Evolutionary conservation across 805 yeast genomes (phyloP).

Genomic region (Phaffomyces thermotolerans): DNA sequence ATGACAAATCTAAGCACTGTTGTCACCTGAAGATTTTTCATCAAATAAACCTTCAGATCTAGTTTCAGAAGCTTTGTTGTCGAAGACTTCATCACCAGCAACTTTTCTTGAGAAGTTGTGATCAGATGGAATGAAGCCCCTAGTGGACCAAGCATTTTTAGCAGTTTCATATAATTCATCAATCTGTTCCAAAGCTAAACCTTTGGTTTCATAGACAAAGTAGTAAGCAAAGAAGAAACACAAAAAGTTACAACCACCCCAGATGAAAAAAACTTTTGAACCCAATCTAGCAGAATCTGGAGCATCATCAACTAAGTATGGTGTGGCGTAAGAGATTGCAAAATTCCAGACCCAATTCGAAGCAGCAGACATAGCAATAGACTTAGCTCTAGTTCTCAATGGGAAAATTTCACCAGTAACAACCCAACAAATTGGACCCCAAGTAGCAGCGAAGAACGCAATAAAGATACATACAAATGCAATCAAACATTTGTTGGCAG

Average conservation of each 20-base stretch:
- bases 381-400: constrained; percentile 66
- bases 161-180: constrained; percentile 45
- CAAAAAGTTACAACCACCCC: constrained; percentile 63
- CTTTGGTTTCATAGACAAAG: constrained; percentile 59
- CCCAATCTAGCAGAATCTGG: constrained; percentile 54
- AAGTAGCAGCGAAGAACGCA: constrained; percentile 71
- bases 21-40: constrained; percentile 6
- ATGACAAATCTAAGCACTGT: no score
- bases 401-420: constrained; percentile 57
- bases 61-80: constrained; percentile 2
- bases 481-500: constrained; percentile 41
- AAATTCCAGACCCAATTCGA: constrained; percentile 79
- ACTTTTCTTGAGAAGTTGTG: constrained; percentile 28
- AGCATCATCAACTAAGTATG: constrained; percentile 61
- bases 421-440: constrained; percentile 83
- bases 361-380: constrained; percentile 63
- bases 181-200: constrained; percentile 60
- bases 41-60: constrained; percentile 6
- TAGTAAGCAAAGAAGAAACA: constrained; percentile 51
- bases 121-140: constrained; percentile 25
- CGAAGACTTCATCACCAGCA: constrained; percentile 9
- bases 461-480: constrained; percentile 55
- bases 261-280: constrained; percentile 63
- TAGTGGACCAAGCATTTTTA: constrained; percentile 29
- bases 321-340: constrained; percentile 69